Evolutionary conservation across 352 stramenopile species (phyloP).

Genomic region (Globisporangium canariense): DNA sequence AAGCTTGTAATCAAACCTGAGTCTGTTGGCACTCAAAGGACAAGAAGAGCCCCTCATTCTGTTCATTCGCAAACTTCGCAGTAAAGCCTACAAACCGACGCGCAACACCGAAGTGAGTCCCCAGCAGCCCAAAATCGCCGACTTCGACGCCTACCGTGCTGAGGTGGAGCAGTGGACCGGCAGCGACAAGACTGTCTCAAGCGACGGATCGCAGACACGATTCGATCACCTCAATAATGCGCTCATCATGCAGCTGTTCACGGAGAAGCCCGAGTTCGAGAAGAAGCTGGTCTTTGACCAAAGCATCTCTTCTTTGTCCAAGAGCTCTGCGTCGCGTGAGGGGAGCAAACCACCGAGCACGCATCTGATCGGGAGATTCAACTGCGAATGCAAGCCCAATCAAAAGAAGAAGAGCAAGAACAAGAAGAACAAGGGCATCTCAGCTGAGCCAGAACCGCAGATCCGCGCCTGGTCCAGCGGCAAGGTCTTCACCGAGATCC

Average conservation of each 20-base stretch:
- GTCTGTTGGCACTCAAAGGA: no score
- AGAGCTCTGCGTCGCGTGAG: not conserved
- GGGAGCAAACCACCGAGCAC: not conserved
- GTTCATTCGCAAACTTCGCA: not conserved
- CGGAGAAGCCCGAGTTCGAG: not conserved
- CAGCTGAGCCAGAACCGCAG: not conserved
- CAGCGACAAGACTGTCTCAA: constrained; percentile 2
- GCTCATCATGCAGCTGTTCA: constrained; percentile 2
- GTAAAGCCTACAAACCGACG: not conserved
- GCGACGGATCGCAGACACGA: not conserved
- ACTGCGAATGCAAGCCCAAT: not conserved
- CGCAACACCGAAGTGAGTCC: not conserved
- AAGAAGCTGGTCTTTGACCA: constrained; percentile 1
- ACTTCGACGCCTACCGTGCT: not conserved
- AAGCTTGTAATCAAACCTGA: no score
- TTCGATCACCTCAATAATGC: constrained; percentile 6
- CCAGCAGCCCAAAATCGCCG: not conserved
- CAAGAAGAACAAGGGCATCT: not conserved
- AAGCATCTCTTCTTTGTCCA: not conserved
- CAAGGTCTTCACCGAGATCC: constrained; percentile 25
- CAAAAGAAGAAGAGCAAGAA: not conserved
- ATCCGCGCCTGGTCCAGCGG: constrained; percentile 14
- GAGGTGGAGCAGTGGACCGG: constrained; percentile 1
- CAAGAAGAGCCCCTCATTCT: not conserved
- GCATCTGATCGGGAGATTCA: constrained; percentile 4